Percentiles rank a stretch among this genome's conserved stretches.
Conservation (phyloP, 768 basidiomycete species). For the Tephrocybe rancida region DNA sequence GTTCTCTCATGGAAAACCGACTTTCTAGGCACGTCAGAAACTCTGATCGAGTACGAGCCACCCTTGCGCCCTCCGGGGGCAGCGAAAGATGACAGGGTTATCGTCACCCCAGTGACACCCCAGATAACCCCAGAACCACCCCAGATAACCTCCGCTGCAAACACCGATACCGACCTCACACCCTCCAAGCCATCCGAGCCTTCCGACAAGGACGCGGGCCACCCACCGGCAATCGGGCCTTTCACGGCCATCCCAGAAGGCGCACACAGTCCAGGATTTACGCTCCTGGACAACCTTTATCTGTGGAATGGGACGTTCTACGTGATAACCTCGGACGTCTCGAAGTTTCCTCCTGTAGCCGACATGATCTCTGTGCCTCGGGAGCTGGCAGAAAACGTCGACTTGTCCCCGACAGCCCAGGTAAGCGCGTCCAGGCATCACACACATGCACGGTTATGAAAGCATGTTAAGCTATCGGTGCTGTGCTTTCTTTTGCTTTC, state of each 20-base stretch:
- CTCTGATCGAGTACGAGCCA: neutral
- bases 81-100: neutral
- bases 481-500: constrained; percentile 1
- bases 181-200: neutral
- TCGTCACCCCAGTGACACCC: neutral
- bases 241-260: constrained; percentile 30
- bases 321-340: constrained; percentile 48
- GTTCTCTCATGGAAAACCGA: constrained; percentile 12
- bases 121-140: neutral
- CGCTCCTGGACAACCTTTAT: constrained; percentile 72
- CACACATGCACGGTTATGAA: neutral
- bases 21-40: neutral
- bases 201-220: neutral
- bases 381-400: constrained; percentile 17
- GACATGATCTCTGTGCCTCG: constrained; percentile 39
- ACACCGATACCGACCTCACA: neutral
- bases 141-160: too few species aligned
- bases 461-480: constrained; percentile 8
- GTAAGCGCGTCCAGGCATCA: constrained; percentile 19
- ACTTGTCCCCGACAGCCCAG: constrained; percentile 31
- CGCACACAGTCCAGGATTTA: constrained; percentile 68
- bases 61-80: constrained; percentile 1
- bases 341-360: constrained; percentile 44
- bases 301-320: constrained; percentile 74
- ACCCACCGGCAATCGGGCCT: neutral